Conservation (phyloP, 148 eudicot species). For the Amaranthus hypochondriacus region DNA sequence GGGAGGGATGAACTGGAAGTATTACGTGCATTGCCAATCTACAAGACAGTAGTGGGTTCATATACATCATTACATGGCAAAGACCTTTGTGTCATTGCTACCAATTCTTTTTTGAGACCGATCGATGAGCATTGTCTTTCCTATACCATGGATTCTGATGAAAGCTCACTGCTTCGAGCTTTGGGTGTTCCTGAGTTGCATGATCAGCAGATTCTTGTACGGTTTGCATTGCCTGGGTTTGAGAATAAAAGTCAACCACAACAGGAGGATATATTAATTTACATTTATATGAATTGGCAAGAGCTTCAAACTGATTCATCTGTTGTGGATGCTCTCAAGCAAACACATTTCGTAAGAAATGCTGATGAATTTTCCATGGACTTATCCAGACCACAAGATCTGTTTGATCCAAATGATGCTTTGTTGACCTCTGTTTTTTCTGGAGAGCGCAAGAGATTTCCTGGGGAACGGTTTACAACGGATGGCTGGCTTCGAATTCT, state of each 20-base stretch:
- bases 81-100: constrained; percentile 71
- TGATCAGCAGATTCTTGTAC: constrained; percentile 74
- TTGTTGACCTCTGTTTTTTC: constrained; percentile 76
- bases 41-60: constrained; percentile 72
- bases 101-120: constrained; percentile 83
- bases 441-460: constrained; percentile 78
- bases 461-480: constrained; percentile 83
- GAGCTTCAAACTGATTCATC: constrained; percentile 73
- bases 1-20: constrained; percentile 71
- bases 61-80: constrained; percentile 51
- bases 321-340: constrained; percentile 66
- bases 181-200: constrained; percentile 80
- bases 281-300: constrained; percentile 77
- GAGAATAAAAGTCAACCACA: constrained; percentile 65
- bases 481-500: constrained; percentile 84
- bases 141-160: constrained; percentile 48
- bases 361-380: constrained; percentile 71
- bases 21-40: constrained; percentile 79
- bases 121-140: constrained; percentile 68
- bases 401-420: constrained; percentile 88
- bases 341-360: constrained; percentile 64
- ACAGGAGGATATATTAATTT: constrained; percentile 78
- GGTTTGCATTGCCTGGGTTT: constrained; percentile 80
- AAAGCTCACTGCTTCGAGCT: constrained; percentile 62
- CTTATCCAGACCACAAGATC: constrained; percentile 67